Conservation (phyloP, 257 asterid species). For the Penstemon eatonii region DNA sequence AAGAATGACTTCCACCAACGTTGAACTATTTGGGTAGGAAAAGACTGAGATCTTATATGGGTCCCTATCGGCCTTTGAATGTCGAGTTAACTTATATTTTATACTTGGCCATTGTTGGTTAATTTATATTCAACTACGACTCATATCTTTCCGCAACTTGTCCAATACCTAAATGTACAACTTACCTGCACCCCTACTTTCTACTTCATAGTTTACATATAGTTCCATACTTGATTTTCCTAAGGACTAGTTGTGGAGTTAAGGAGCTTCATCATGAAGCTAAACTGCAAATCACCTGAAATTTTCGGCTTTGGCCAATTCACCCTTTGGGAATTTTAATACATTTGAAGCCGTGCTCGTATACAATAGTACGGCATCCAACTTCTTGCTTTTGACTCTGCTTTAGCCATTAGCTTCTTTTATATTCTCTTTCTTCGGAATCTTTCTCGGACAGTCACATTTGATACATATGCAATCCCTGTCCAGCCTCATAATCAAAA, state of each 20-base stretch:
- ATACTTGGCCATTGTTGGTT: no score
- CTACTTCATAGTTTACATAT: background rate
- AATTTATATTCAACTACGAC: no score
- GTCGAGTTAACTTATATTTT: no score
- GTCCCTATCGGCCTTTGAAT: no score
- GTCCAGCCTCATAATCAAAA: constrained; percentile 48
- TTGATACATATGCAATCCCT: constrained; percentile 85
- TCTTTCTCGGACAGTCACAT: constrained; percentile 74
- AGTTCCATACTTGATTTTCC: constrained; percentile 7
- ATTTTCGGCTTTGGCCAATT: constrained; percentile 88
- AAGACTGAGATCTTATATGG: no score
- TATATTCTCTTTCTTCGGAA: constrained; percentile 83
- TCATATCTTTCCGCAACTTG: background rate
- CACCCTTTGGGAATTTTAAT: constrained; percentile 65
- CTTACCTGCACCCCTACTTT: no score
- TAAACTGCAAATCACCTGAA: constrained; percentile 58
- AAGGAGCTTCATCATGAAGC: constrained; percentile 4
- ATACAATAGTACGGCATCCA: constrained; percentile 89
- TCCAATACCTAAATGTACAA: constrained; percentile 22
- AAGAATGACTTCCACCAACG: no score
- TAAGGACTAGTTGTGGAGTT: background rate
- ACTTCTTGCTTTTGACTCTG: constrained; percentile 72
- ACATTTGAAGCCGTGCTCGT: constrained; percentile 53
- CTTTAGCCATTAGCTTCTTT: constrained; percentile 62
- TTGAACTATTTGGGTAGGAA: no score